Evolutionary conservation across 805 yeast genomes (phyloP), one percentile per base, ranked within the genome.

Genomic region (Naumovozyma castellii): DNA sequence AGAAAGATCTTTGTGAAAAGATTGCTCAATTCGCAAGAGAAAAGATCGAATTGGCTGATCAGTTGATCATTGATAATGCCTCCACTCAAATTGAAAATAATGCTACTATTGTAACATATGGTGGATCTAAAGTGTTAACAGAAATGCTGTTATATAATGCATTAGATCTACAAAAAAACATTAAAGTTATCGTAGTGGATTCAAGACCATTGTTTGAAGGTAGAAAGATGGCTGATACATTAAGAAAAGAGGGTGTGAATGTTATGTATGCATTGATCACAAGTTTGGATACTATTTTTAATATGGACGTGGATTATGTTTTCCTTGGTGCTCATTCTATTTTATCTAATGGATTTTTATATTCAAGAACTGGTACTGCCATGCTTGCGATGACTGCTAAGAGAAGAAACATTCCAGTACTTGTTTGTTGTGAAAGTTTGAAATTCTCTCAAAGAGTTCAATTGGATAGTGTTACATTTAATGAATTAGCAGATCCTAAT

Each of bases 301-400:
- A 80, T 50, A 87, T 84, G 59, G 54, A 56, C 35, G 90, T 92
- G 27, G 92, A 92, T 51, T 81, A 83, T 48, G 94, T 92, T 5
- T 82, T 92, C 60, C 68, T 92, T 28, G 98, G 98, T 13, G 97
- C 97, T 0, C 97, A 92, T 58, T 94, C 97, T 25, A 87, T 92
- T 84, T 71, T 92, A 42, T 86, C 97, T 6, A 92, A 92, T 57
- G 98, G 98, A 1, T 76, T 87, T 58, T 70, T 92, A 41, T 87
- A 84, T 57, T 84, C 97, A 1, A 75, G 98, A 45, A 97, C 86
- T 14, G 98, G 98, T 17, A 81, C 97, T 5, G 95, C 97, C 1
- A 67, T 88, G 64, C 75, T 92, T 35, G 94, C 97, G 6, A 84
- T 90, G 85, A 76, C 83, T 64, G 88, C 95, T 18, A 80, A 83